Conservation (phyloP, 2,329 filamentous ascomycete species). For the Orbilia blumenaviensis region DNA sequence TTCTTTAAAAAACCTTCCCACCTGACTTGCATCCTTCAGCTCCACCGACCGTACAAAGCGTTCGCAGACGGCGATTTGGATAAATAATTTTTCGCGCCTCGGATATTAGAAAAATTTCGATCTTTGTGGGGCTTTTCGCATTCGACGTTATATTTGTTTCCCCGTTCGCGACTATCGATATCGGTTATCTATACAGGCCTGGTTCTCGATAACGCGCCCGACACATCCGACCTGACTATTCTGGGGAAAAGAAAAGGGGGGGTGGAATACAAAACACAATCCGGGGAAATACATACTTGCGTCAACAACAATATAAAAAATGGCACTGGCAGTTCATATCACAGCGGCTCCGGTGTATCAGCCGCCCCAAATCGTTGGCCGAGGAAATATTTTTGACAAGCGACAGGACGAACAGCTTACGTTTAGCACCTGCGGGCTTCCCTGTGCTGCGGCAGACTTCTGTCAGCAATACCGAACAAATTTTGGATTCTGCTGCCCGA, state of each 20-base stretch:
- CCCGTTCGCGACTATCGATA: neutral
- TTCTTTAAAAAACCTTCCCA: too few species aligned
- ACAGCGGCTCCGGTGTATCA: slow-evolving; percentile 25
- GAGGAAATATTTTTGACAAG: slow-evolving; percentile 31
- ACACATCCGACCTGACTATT: slow-evolving; percentile 12
- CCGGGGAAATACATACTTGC: neutral
- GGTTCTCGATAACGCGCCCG: neutral
- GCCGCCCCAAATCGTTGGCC: slow-evolving; percentile 19
- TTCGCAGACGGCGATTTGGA: neutral
- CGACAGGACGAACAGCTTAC: slow-evolving; percentile 46
- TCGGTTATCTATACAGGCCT: neutral
- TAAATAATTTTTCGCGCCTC: neutral
- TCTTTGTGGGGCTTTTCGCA: neutral
- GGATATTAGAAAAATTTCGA: neutral
- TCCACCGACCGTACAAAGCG: neutral
- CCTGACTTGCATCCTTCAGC: neutral
- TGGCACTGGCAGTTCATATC: slow-evolving; percentile 28
- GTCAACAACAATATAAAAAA: neutral
- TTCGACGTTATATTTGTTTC: too few species aligned
- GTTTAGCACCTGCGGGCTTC: slow-evolving; percentile 36
- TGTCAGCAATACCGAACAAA: slow-evolving; percentile 44
- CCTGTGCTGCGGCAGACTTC: slow-evolving; percentile 33
- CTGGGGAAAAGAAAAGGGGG: slow-evolving; percentile 9
- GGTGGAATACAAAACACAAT: neutral
- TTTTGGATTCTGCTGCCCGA: slow-evolving; percentile 46